Evolutionary conservation across 257 asterid species (phyloP), one percentile per base, ranked within the genome.

Genomic region (Fraxinus excelsior): DNA sequence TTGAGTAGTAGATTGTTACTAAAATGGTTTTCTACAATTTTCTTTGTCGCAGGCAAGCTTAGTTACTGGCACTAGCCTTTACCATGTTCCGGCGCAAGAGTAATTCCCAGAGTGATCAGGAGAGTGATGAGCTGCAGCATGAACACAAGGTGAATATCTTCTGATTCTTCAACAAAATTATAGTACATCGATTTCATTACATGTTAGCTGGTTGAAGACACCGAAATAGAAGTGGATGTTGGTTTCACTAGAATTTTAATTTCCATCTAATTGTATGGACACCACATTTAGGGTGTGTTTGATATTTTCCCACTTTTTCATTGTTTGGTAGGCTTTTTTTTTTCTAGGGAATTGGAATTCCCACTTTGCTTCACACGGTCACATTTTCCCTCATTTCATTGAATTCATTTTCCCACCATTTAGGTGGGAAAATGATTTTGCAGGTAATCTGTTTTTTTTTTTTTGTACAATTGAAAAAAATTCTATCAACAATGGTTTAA

Each of bases 1-100:
- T 40, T 11, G 49, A 40, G 72, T 5, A 23, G 37, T 72, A 38
- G 9, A 65, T 66, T 69, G 62, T 4, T 69, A 32, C 32, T 73
- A 21, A 78, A 62, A 60, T 64, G 74, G 21, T 29, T 40, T 19
- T 70, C 6, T 31, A 35, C 31, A n/a, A 71, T 37, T 34, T 60
- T 37, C 34, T 37, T 37, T 32, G 67, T 77, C 74, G 60, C 69
- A 68, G 81, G 49, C 18, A 42, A 42, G 49, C 49, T 25, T 56
- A 21, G 77, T 71, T 77, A 32, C 38, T 71, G 76, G 76, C 77
- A 73, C 77, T 66, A 53, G 74, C 76, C n/a, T 31, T 23, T 28
- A 70, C 75, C 76, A 94, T 94, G 97, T 92, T 92, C 77, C 91
- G 93, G 65, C 86, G 93, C 76, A 83, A 74, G 87, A 88, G 78